Evolutionary conservation across 208 protist genomes (phyloP).

Genomic region (Acanthamoeba rhysodes): DNA sequence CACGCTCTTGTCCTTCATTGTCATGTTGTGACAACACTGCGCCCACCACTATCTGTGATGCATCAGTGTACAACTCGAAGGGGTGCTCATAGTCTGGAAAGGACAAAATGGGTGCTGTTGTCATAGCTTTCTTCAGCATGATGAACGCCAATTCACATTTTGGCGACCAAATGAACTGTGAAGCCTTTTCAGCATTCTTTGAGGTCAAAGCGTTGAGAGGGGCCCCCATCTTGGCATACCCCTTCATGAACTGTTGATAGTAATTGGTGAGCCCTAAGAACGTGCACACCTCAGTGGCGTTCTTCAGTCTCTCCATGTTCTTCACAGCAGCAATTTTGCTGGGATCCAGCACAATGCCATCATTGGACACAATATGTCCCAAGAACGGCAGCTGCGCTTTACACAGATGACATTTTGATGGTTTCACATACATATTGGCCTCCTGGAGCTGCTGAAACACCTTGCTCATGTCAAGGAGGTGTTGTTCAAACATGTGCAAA

Average conservation of each 20-base stretch:
- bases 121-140: neutral
- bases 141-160: neutral
- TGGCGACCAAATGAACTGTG: neutral
- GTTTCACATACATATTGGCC: constrained; percentile 1
- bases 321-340: neutral
- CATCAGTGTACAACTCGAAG: constrained; percentile 26
- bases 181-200: neutral
- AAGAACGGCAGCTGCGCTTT: neutral
- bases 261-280: constrained; percentile 44
- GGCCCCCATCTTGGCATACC: neutral
- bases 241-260: neutral
- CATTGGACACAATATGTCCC: constrained; percentile 6
- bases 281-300: neutral
- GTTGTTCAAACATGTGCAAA: neutral
- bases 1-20: neutral
- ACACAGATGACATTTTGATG: neutral
- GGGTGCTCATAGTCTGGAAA: neutral
- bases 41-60: neutral
- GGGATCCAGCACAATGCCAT: neutral
- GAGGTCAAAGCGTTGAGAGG: neutral
- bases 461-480: neutral
- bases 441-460: neutral
- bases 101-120: neutral
- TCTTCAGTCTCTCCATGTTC: fast-evolving
- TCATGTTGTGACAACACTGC: constrained; percentile 24